These are phyloP conservation scores for Aureobasidium melanogenum DNA, from an alignment of 2,329 filamentous ascomycete genomes.

Conservation along the genomic window DNA sequence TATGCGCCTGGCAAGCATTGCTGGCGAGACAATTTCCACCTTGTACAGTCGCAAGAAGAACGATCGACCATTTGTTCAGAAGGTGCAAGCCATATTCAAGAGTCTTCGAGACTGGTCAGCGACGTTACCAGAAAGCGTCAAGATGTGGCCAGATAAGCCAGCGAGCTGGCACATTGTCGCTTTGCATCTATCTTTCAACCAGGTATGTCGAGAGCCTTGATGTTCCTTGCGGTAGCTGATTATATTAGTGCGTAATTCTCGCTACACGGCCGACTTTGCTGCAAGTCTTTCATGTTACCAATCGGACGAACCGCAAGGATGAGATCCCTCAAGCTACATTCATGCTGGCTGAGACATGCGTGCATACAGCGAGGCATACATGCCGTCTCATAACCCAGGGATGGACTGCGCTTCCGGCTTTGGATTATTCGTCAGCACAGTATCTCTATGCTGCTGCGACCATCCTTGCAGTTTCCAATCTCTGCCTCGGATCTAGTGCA, in stretches of 20 bases:
- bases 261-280: conserved; percentile 26
- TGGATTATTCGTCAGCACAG: conserved; percentile 40
- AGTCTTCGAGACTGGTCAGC: conserved; percentile 29
- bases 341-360: conserved; percentile 27
- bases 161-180: conserved; percentile 16
- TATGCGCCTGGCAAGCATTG: conserved; percentile 30
- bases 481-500: conserved; percentile 24
- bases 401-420: conserved; percentile 40
- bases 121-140: conserved; percentile 16
- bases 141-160: conserved; percentile 16
- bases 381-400: conserved; percentile 33
- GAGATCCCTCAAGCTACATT: conserved; percentile 11
- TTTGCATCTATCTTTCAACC: conserved; percentile 29
- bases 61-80: conserved; percentile 24
- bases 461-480: conserved; percentile 36
- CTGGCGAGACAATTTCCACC: conserved; percentile 21
- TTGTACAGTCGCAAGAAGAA: conserved; percentile 24
- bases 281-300: conserved; percentile 21
- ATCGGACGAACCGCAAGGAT: conserved; percentile 10
- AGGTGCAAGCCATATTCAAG: conserved; percentile 28
- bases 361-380: conserved; percentile 38
- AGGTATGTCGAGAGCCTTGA: conserved; percentile 16
- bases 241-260: conserved; percentile 22
- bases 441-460: conserved; percentile 40
- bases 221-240: background rate